These are phyloP conservation scores for Melocanna baccifera DNA, from an alignment of 176 grass and related monocot genomes.

Conservation along the genomic window DNA sequence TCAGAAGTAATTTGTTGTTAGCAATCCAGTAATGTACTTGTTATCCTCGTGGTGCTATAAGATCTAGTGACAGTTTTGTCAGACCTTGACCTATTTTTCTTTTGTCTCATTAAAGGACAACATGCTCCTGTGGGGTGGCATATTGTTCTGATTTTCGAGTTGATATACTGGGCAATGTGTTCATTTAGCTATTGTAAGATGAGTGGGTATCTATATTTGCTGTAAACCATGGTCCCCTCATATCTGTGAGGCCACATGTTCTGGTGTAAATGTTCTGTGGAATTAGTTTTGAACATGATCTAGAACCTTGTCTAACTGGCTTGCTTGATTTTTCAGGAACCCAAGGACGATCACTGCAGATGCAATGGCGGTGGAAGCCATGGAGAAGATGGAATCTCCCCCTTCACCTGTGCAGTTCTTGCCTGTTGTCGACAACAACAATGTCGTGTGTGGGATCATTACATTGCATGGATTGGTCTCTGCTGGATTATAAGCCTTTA, in stretches of 20 bases:
- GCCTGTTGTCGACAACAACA: slow-evolving; percentile 65
- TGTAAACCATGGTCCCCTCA: not conserved
- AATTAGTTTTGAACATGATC: not conserved
- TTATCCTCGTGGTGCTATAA: not conserved
- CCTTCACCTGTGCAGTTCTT: slow-evolving; percentile 94
- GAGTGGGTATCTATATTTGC: not conserved
- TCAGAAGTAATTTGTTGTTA: not conserved
- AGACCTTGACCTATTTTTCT: not conserved
- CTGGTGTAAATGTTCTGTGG: not conserved
- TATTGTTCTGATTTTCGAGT: not conserved
- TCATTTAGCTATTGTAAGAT: not conserved
- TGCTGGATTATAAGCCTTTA: slow-evolving; percentile 54
- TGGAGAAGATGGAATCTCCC: slow-evolving; percentile 86
- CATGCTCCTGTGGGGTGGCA: not conserved
- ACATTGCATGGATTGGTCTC: slow-evolving; percentile 93
- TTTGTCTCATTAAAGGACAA: not conserved
- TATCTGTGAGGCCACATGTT: not conserved
- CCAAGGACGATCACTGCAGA: slow-evolving; percentile 81
- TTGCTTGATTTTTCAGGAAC: slow-evolving; percentile 36
- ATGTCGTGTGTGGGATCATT: slow-evolving; percentile 73
- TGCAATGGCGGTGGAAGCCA: slow-evolving; percentile 82
- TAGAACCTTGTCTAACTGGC: not conserved
- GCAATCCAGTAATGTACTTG: not conserved
- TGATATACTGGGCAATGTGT: not conserved
- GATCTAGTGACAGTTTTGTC: not conserved